phyloP scores from a whole-genome alignment of 163 green algal species.

The Scenedesmus sp. region DNA sequence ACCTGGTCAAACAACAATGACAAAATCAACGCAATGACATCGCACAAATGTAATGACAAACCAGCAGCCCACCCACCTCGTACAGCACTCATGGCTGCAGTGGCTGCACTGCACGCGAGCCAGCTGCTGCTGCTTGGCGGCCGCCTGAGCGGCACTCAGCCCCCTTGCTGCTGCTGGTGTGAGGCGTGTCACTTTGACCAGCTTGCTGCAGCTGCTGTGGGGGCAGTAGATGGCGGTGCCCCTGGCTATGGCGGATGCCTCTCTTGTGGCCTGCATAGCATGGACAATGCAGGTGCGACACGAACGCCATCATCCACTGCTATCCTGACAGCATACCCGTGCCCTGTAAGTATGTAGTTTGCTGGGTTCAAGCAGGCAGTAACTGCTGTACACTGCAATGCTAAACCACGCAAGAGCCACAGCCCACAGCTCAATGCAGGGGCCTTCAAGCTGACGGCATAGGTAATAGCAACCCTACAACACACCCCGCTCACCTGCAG shows the following conservation, averaged over 20 bases:
- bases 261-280: neutral
- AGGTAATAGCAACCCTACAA: too few relatives aligned
- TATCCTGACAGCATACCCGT: too few relatives aligned
- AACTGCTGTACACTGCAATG: too few relatives aligned
- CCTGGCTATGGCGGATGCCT: slow-evolving; percentile 11
- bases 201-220: slow-evolving; percentile 18
- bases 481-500: neutral
- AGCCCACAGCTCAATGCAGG: too few relatives aligned
- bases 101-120: slow-evolving; percentile 13
- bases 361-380: too few relatives aligned
- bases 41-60: neutral
- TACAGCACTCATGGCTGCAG: slow-evolving; percentile 24
- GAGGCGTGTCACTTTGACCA: neutral
- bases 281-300: too few relatives aligned
- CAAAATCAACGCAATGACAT: too few relatives aligned
- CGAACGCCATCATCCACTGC: too few relatives aligned
- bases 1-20: too few relatives aligned
- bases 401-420: too few relatives aligned
- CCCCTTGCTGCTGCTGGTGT: neutral
- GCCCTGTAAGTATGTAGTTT: too few relatives aligned
- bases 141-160: neutral
- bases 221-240: slow-evolving; percentile 29
- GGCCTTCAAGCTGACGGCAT: too few relatives aligned
- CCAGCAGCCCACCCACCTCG: neutral
- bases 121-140: neutral